phyloP scores from a whole-genome alignment of 2,329 filamentous ascomycete species.

The Didymella exigua region DNA sequence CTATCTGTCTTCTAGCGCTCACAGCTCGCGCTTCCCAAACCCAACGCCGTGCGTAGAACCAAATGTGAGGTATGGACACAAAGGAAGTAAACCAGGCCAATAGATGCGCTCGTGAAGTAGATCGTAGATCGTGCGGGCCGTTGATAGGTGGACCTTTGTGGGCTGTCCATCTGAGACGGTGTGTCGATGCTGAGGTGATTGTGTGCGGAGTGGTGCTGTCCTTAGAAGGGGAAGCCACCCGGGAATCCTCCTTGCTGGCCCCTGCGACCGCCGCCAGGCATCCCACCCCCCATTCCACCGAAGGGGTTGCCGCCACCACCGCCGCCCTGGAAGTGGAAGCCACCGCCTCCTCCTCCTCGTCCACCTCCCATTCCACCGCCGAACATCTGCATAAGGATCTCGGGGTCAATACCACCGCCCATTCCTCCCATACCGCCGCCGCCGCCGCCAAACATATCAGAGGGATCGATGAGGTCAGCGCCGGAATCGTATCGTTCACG shows the following conservation, averaged over 20 bases:
- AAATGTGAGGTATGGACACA: slow-evolving; percentile 30
- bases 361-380: slow-evolving; percentile 56
- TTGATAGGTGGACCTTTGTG: slow-evolving; percentile 1
- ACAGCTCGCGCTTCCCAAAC: slow-evolving; percentile 34
- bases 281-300: slow-evolving; percentile 42
- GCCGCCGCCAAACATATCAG: slow-evolving; percentile 80
- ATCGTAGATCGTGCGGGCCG: slow-evolving; percentile 12
- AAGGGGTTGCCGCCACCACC: slow-evolving; percentile 48
- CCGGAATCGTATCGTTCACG: slow-evolving; percentile 89
- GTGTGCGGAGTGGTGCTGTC: background rate
- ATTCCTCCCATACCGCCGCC: slow-evolving; percentile 60
- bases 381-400: slow-evolving; percentile 46
- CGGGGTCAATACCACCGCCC: slow-evolving; percentile 53
- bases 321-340: slow-evolving; percentile 48
- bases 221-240: slow-evolving; percentile 39
- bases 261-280: slow-evolving; percentile 41
- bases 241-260: slow-evolving; percentile 20
- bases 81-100: slow-evolving; percentile 18
- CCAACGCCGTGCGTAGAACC: slow-evolving; percentile 34
- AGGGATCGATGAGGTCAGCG: slow-evolving; percentile 85
- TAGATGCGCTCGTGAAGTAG: slow-evolving; percentile 18
- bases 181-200: background rate
- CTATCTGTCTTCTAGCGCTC: slow-evolving; percentile 20
- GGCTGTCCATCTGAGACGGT: background rate
- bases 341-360: slow-evolving; percentile 56